These are phyloP conservation scores for Pichia occidentalis DNA, from an alignment of 805 yeast genomes.

Conservation along the genomic window DNA sequence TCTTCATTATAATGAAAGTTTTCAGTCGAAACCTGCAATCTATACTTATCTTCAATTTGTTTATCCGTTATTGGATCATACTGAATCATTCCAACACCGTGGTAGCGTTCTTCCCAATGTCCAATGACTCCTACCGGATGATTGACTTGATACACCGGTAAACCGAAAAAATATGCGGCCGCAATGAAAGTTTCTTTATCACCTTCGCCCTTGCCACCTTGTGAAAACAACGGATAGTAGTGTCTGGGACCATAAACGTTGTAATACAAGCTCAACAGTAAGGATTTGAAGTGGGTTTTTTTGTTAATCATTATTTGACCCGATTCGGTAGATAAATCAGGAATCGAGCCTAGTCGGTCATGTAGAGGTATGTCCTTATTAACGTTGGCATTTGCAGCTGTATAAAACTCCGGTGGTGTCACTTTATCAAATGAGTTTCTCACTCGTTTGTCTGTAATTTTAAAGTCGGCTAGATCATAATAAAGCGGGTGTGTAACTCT, in stretches of 20 bases:
- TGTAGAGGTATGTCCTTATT: slow-evolving; percentile 36
- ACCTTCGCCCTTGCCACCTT: slow-evolving; percentile 48
- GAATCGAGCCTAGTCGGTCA: slow-evolving; percentile 46
- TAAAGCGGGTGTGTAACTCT: slow-evolving; percentile 47
- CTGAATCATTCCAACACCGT: slow-evolving; percentile 55
- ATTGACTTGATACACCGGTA: slow-evolving; percentile 44
- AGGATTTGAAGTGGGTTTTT: slow-evolving; percentile 39
- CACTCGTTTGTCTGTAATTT: slow-evolving; percentile 29
- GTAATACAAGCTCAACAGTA: slow-evolving; percentile 45
- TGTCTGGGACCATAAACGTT: slow-evolving; percentile 45
- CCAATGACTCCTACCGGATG: slow-evolving; percentile 46
- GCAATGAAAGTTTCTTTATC: slow-evolving; percentile 56
- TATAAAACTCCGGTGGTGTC: slow-evolving; percentile 20
- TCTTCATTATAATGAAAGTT: slow-evolving; percentile 11
- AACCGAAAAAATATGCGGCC: slow-evolving; percentile 39
- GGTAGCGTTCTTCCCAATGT: slow-evolving; percentile 32
- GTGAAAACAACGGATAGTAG: slow-evolving; percentile 41
- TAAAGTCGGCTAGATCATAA: slow-evolving; percentile 38
- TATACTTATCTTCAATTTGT: no score
- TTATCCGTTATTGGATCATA: no score
- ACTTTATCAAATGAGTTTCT: slow-evolving; percentile 27
- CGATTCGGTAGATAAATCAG: slow-evolving; percentile 50
- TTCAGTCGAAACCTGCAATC: no score
- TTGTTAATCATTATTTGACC: slow-evolving; percentile 50
- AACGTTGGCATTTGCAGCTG: slow-evolving; percentile 12